phyloP scores from a whole-genome alignment of 192 early-diverging fungal genomes.

The Podila clonocystis region DNA sequence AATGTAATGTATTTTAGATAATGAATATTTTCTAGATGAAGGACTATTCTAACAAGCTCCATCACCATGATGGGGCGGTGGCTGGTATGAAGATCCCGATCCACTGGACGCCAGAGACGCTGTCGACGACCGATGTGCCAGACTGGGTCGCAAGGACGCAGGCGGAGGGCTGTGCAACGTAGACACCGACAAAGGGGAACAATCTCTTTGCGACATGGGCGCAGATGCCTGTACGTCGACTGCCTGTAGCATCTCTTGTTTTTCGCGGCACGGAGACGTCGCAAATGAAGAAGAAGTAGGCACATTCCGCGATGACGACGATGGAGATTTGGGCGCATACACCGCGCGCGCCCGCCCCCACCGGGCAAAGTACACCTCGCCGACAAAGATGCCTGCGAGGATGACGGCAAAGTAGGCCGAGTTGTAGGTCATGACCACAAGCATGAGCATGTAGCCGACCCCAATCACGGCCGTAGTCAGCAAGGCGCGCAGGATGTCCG shows the following conservation, averaged over 20 bases:
- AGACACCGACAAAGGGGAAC: no score
- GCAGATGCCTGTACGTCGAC: background rate
- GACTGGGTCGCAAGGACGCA: no score
- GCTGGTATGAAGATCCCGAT: constrained; percentile 12
- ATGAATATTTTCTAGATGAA: no score
- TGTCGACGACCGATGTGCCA: no score
- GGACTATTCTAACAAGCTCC: constrained; percentile 4
- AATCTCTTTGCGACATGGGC: no score
- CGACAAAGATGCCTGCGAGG: constrained; percentile 59
- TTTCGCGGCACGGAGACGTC: no score
- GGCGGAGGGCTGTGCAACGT: no score
- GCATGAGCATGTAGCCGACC: constrained; percentile 61
- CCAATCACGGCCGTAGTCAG: constrained; percentile 47
- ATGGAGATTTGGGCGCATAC: constrained; percentile 8
- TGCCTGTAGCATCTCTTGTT: no score
- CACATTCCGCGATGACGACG: background rate
- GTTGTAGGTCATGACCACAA: constrained; percentile 65
- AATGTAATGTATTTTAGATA: no score
- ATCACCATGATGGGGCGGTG: constrained; percentile 10
- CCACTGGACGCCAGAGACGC: background rate
- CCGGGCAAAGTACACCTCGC: constrained; percentile 61
- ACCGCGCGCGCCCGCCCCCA: constrained; percentile 46
- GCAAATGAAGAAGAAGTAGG: background rate
- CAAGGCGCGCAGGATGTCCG: constrained; percentile 54
- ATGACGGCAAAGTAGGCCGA: constrained; percentile 59